Evolutionary conservation across 1,284 basidiomycete species (phyloP), one percentile per base, ranked within the genome.

Genomic region (Trichosporon faecale): DNA sequence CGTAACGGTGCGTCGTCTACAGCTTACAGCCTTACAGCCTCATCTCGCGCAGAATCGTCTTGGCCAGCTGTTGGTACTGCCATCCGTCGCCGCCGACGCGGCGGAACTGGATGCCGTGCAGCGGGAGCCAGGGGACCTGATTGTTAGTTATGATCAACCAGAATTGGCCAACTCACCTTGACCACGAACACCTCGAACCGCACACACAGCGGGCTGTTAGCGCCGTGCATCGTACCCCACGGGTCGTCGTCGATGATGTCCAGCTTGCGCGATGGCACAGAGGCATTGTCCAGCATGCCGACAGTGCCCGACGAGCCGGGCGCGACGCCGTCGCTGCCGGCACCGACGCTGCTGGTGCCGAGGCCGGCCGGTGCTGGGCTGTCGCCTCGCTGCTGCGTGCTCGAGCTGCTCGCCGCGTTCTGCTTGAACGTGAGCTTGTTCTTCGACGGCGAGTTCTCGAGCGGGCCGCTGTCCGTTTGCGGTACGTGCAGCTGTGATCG

Each of bases 31-130:
- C 16, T n/a, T 73, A 95, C 86, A 98, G 85, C 85, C 96, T 95
- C 84, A 98, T 88, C 84, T 97, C 95, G 69, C 93, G 92, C 76
- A 98, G 83, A 57, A 98, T 94, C 70, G 95, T 88, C 78, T 94
- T 89, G n/a, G 95, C 95, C 65, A 98, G 87, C 91, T 94, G 95
- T 81, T 95, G 92, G 82, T 98, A 97, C 84, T 98, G 94, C 95
- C 95, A 98, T 2, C 93, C 93, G 76, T 98, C 94, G 2, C 95
- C 95, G 60, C 92, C 89, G 0, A 92, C 89, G 69, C 96, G 87
- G 67, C 95, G 89, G 86, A 99, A 99, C 80, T 98, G 96, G 70
- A 99, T 91, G 0, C 96, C 96, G 80, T 98, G 93, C 35, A 99
- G 86, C 0, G 95, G 94, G 70, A 99, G 83, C 87, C 91, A 92